phyloP scores from a whole-genome alignment of 257 asterid genomes.

The Leonotis leonurus region DNA sequence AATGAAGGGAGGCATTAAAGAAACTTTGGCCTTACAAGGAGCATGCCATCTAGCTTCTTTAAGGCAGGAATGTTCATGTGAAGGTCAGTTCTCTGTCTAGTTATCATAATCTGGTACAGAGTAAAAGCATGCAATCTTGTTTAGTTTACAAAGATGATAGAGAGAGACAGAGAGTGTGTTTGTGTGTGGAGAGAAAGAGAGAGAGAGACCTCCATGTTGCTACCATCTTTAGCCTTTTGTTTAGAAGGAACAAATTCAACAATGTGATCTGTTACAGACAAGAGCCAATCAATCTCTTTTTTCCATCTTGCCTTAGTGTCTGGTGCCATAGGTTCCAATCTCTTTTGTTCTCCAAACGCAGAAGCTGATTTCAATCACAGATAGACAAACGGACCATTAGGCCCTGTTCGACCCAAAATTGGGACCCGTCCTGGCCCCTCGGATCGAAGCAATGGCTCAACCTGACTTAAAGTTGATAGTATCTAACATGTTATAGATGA shows the following conservation, averaged over 20 bases:
- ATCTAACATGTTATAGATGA: no score
- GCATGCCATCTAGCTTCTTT: constrained; percentile 75
- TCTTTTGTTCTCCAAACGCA: constrained; percentile 78
- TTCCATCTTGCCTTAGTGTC: constrained; percentile 73
- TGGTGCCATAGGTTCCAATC: constrained; percentile 80
- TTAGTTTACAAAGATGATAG: not conserved
- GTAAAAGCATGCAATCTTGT: not conserved
- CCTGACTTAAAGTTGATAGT: no score
- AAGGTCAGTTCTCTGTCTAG: constrained; percentile 69
- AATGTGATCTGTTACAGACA: constrained; percentile 84
- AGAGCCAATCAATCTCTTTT: constrained; percentile 88
- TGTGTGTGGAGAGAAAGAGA: constrained; percentile 12
- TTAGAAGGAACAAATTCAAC: constrained; percentile 87
- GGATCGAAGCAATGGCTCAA: no score
- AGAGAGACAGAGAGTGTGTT: not conserved
- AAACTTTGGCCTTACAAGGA: constrained; percentile 49
- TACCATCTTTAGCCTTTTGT: constrained; percentile 68
- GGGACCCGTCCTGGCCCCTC: no score
- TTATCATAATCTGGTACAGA: constrained; percentile 58
- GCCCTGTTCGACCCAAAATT: no score
- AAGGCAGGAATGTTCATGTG: constrained; percentile 82
- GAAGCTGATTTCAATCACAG: no score
- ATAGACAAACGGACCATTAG: no score
- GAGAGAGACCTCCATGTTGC: constrained; percentile 54
- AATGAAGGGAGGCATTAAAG: no score